Evolutionary conservation across 208 protist genomes (phyloP).

Genomic region (Trichomonas gallinae): DNA sequence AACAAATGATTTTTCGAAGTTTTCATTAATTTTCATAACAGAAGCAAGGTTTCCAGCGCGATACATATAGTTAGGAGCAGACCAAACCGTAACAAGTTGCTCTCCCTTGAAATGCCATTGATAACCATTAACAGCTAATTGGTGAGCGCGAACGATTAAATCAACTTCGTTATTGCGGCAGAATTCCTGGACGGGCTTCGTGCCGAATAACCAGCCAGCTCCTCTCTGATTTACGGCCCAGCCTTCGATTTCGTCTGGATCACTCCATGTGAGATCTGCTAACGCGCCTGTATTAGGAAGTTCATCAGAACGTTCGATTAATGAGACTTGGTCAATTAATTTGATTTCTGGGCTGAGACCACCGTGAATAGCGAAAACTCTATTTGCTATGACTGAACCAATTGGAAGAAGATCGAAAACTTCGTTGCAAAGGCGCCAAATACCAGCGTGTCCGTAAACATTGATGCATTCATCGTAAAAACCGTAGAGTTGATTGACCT

Average conservation of each 20-base stretch:
- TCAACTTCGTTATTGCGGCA: conserved; percentile 54
- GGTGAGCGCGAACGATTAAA: conserved; percentile 64
- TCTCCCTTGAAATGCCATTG: conserved; percentile 60
- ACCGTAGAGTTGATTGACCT: conserved; percentile 76
- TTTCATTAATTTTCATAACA: conserved; percentile 70
- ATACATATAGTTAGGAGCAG: conserved; percentile 57
- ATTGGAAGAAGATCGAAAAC: conserved; percentile 68
- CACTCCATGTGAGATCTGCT: conserved; percentile 69
- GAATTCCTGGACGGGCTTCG: conserved; percentile 51
- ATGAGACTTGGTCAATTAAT: conserved; percentile 52
- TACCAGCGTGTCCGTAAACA: conserved; percentile 66
- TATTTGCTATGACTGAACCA: conserved; percentile 45
- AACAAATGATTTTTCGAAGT: conserved; percentile 60
- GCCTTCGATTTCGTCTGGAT: conserved; percentile 63
- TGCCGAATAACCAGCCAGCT: conserved; percentile 68
- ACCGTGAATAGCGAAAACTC: background rate
- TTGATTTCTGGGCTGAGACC: conserved; percentile 12
- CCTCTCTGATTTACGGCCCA: conserved; percentile 64
- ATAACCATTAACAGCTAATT: conserved; percentile 69
- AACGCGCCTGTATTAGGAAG: conserved; percentile 65
- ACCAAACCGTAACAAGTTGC: conserved; percentile 68
- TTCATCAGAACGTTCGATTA: conserved; percentile 62
- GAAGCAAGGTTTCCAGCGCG: conserved; percentile 46
- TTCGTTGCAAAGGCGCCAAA: conserved; percentile 62
- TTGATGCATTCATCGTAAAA: conserved; percentile 69